Evolutionary conservation across 345 rosid genomes (phyloP).

Genomic region (Lepidium africanum): DNA sequence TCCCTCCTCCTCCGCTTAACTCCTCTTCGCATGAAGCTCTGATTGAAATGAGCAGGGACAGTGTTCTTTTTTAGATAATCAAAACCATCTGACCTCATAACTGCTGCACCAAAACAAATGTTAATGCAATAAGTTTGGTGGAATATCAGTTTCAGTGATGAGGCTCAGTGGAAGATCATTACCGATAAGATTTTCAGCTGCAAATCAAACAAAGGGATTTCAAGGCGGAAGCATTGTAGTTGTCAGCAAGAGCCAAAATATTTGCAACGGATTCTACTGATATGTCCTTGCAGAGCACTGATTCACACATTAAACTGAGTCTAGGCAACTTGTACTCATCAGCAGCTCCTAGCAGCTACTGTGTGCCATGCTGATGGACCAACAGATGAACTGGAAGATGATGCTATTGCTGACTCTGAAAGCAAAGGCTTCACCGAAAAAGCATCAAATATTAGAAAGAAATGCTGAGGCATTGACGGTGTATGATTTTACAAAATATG

Average conservation of each 20-base stretch:
- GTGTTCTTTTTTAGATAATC: slow-evolving; percentile 54
- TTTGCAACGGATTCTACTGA: slow-evolving; percentile 68
- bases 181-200: slow-evolving; percentile 75
- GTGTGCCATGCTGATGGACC: slow-evolving; percentile 46
- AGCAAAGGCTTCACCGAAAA: slow-evolving; percentile 59
- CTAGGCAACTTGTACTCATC: slow-evolving; percentile 75
- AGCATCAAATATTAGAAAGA: slow-evolving; percentile 12
- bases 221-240: slow-evolving; percentile 61
- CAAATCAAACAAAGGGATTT: slow-evolving; percentile 77
- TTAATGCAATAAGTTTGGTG: neutral
- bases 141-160: neutral
- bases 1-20: slow-evolving; percentile 42
- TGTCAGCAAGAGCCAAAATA: slow-evolving; percentile 76
- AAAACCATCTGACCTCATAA: slow-evolving; percentile 58
- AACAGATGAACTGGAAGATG: slow-evolving; percentile 43
- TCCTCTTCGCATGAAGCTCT: slow-evolving; percentile 61
- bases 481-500: neutral
- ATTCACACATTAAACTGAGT: slow-evolving; percentile 78
- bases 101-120: slow-evolving; percentile 43
- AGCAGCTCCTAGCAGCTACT: slow-evolving; percentile 72
- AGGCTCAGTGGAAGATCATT: slow-evolving; percentile 10
- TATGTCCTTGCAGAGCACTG: slow-evolving; percentile 78
- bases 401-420: slow-evolving; percentile 46
- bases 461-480: neutral
- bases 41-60: slow-evolving; percentile 59